Base-by-base conservation (phyloP, 129 eudicot species). In the Helianthus tuberosus region DNA sequence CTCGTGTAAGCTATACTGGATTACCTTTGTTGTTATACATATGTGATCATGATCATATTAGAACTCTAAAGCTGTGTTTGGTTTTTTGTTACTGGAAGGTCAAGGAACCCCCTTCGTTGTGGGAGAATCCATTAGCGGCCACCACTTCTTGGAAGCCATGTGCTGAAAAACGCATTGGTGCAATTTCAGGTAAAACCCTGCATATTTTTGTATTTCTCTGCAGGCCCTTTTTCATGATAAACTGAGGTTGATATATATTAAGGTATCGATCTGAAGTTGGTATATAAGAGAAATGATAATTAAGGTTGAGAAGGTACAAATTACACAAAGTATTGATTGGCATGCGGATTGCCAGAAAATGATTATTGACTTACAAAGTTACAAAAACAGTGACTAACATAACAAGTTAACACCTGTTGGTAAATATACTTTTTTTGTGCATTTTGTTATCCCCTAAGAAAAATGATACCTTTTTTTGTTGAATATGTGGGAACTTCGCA, bases 41-140 rank as follows among this genome's bases (percentile, higher is more conserved):
- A 64, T 51, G 8, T 8, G 39, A 35, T 47, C 44, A 48, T 49
- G 11, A 15, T 46, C 47, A 36, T 69, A 8, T 43, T 20, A 47
- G 68, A 74, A 35, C 72, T 75, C 49, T 14, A 8, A 46, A 43
- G 25, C 51, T 62, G 68, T 79, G 55, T 71, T 32, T 67, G 64
- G 12, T 25, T 50, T 50, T 67, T 59, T 75, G 27, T 54, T 69
- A 32, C 59, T 3, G 38, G 38, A 73, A 94, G 98, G 98, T 94
- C 41, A 94, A 94, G 77, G 98, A 94, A 82, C 64, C 86, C 15
- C 86, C 97, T 35, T 94, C 97, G 10, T 85, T 94, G 11, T 94
- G 98, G 98, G 98, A 94, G 83, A 94, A 94, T 86, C 98, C 98
- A 70, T 75, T 84, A 81, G 86, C 98, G 51, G 93, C 98, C 65